These are phyloP conservation scores for Neurospora crassa DNA, from an alignment of 2,329 filamentous ascomycete genomes.

Conservation along the genomic window DNA sequence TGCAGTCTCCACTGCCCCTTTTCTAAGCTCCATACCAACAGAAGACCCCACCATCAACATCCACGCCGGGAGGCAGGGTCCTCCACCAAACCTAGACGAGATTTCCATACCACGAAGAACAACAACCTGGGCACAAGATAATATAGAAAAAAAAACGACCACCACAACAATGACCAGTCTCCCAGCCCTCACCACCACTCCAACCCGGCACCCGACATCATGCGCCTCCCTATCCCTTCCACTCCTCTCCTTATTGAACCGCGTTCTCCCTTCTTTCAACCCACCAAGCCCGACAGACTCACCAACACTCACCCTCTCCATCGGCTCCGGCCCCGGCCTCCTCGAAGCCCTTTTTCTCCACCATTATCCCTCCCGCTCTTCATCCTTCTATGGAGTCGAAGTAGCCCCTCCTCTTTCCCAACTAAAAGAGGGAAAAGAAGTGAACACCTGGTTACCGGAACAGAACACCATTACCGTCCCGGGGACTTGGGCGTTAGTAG, in stretches of 20 bases:
- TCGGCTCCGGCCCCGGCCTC: conserved; percentile 13
- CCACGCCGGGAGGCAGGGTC: neutral
- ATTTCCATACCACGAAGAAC: neutral
- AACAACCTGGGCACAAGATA: neutral
- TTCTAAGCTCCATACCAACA: neutral
- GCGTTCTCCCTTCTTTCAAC: neutral
- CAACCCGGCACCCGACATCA: conserved; percentile 8
- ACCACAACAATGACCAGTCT: neutral
- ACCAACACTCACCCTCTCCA: conserved; percentile 7
- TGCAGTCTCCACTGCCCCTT: neutral
- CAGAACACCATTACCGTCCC: conserved; percentile 3
- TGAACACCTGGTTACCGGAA: conserved; percentile 12
- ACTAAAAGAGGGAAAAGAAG: neutral
- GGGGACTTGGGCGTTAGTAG: conserved; percentile 11
- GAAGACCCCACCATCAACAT: neutral
- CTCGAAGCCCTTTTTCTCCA: conserved; percentile 12
- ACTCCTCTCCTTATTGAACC: conserved; percentile 11
- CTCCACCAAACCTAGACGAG: neutral
- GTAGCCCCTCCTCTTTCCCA: neutral
- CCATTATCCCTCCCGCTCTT: conserved; percentile 1
- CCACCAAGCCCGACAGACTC: conserved; percentile 1
- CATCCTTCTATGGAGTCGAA: conserved; percentile 11
- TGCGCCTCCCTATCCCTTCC: conserved; percentile 13
- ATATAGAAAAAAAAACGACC: no score
- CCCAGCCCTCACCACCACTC: conserved; percentile 3